Evolutionary conservation across 2,329 filamentous ascomycete genomes (phyloP).

Genomic region (Dactylellina parvicollis): DNA sequence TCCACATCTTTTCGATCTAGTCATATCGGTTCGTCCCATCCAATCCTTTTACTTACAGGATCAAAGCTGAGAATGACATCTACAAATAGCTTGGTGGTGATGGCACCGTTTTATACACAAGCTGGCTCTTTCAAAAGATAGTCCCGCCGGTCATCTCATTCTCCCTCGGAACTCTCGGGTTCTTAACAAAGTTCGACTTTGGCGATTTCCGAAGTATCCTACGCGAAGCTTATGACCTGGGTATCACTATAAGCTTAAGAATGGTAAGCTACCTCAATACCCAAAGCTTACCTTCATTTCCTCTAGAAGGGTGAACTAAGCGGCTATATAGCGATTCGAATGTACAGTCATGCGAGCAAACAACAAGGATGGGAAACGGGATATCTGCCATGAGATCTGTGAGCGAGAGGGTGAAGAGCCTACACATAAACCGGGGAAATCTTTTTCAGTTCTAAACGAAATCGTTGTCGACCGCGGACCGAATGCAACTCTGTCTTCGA

Average conservation of each 20-base stretch:
- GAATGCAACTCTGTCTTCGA: conserved; percentile 91
- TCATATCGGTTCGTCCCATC: conserved; percentile 71
- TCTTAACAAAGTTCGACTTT: conserved; percentile 96
- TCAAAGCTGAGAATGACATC: neutral
- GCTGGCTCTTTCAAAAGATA: conserved; percentile 95
- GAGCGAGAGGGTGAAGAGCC: conserved; percentile 80
- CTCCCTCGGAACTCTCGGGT: conserved; percentile 87
- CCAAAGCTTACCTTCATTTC: neutral
- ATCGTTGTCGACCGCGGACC: conserved; percentile 95
- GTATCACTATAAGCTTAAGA: conserved; percentile 86
- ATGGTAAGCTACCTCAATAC: conserved; percentile 61
- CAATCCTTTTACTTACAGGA: neutral
- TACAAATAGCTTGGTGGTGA: conserved; percentile 77
- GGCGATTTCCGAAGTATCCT: conserved; percentile 76
- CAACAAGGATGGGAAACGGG: conserved; percentile 60
- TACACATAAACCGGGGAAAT: conserved; percentile 84
- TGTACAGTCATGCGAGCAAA: conserved; percentile 58
- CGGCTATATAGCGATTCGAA: conserved; percentile 25
- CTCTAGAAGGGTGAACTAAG: neutral
- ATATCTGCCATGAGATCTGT: conserved; percentile 69
- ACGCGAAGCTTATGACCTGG: conserved; percentile 75
- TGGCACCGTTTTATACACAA: conserved; percentile 95
- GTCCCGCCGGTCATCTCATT: conserved; percentile 95
- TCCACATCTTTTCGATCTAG: conserved; percentile 91
- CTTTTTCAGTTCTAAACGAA: conserved; percentile 92